Percentiles rank a stretch among this genome's conserved stretches.
Conservation (phyloP, 805 yeast species). For the Nakazawaea ernobii region DNA sequence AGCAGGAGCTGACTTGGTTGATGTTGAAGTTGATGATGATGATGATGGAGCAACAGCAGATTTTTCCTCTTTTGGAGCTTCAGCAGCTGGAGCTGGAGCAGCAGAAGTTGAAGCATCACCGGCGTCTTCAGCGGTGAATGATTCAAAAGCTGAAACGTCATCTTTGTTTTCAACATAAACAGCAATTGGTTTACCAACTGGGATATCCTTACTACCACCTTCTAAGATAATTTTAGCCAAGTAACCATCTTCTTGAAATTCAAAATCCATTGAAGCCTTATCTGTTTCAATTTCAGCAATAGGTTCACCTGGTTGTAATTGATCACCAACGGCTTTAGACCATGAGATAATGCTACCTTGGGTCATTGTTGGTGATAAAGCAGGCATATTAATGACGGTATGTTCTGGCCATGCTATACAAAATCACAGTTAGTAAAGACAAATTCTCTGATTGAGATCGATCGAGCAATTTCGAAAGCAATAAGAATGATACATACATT, state of each 20-base stretch:
- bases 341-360: constrained; percentile 88
- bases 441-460: neutral
- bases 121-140: constrained; percentile 80
- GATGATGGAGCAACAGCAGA: constrained; percentile 27
- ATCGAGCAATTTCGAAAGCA: neutral
- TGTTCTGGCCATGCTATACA: constrained; percentile 40
- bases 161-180: constrained; percentile 85
- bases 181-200: constrained; percentile 94
- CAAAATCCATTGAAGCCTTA: constrained; percentile 97
- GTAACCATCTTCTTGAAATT: constrained; percentile 95
- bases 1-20: constrained; percentile 35
- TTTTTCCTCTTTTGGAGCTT: constrained; percentile 26
- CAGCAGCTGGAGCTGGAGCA: constrained; percentile 36
- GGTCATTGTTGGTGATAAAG: constrained; percentile 99
- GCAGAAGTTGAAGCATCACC: constrained; percentile 43
- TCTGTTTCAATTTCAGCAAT: constrained; percentile 97
- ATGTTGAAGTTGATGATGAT: constrained; percentile 24
- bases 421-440: neutral
- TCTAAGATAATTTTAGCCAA: constrained; percentile 81
- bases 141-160: constrained; percentile 84
- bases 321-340: constrained; percentile 88
- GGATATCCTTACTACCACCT: constrained; percentile 83
- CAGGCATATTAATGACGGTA: constrained; percentile 94
- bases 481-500: constrained; percentile 13
- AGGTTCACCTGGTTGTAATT: constrained; percentile 85